Evolutionary conservation across 1,284 basidiomycete species (phyloP), one percentile per base, ranked within the genome.

Genomic region (Phellopilus nigrolimitatus): DNA sequence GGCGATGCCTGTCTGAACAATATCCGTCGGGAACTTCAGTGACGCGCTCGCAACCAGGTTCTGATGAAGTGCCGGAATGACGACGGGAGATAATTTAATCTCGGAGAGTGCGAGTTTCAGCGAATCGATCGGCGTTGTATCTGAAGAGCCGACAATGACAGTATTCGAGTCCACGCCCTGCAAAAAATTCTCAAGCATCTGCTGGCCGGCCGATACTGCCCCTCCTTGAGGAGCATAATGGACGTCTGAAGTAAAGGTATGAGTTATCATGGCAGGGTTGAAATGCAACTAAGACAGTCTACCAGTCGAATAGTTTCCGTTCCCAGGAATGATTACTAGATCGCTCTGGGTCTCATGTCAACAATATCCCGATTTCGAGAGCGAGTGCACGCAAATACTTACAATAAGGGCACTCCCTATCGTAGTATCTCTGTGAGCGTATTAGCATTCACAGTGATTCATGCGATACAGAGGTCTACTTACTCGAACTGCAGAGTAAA

Each of bases 181-280:
- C 8, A 90, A 67, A 62, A 80, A 90, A 64, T 86, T 84, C 66
- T 87, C 78, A 42, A 90, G 73, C 56, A 90, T 62, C 4, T 62
- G 62, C 57, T 74, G 74, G 21, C 87, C 87, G 2, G 82, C 75
- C 3, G 70, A 61, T 28, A 78, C 68, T 7, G 77, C 76, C 24
- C 61, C 65, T 2, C 82, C 84, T 58, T 79, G 74, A 0, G 87
- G 86, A 21, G 75, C 68, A 65, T 79, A 89, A 50, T 80, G 72
- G 10, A 90, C 82, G 56, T 82, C 79, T 73, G 62, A 55, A n/a
- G 56, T 54, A 47, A 21, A n/a, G n/a, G n/a, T n/a, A n/a, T 40
- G 45, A 2, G 48, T 44, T 22, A 40, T 22, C 4, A 57, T 36
- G n/a, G n/a, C 15, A 5, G 4, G 10, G 8, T 31, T 25, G 13